Percentiles rank a stretch among this genome's conserved stretches.
Evolutionary conservation across 208 protist species (phyloP).

Genomic region (Acanthamoeba castellanii): DNA sequence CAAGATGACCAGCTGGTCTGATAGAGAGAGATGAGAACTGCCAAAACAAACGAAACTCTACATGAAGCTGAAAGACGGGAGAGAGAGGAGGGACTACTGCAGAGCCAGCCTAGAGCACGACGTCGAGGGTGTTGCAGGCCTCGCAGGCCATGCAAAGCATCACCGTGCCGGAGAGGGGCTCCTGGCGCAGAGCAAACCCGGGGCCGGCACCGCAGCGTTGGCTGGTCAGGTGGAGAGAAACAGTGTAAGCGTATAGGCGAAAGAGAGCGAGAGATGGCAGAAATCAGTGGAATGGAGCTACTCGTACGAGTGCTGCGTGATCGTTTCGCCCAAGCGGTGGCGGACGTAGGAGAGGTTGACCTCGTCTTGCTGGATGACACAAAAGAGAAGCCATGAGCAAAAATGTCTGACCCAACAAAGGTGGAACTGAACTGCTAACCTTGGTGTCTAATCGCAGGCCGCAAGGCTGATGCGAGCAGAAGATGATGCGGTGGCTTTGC

Average conservation of each 20-base stretch:
- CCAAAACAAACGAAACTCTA: neutral
- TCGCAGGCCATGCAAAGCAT: slow-evolving; percentile 51
- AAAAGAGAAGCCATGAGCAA: neutral
- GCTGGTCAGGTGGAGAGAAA: neutral
- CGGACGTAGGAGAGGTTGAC: slow-evolving; percentile 7
- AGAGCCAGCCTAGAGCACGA: neutral
- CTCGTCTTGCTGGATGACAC: neutral
- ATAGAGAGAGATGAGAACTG: too few relatives aligned
- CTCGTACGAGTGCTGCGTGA: slow-evolving; percentile 17
- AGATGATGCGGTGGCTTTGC: slow-evolving; percentile 15
- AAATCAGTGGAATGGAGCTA: too few relatives aligned
- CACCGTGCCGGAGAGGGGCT: neutral
- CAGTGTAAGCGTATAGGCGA: neutral
- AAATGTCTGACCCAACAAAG: too few relatives aligned
- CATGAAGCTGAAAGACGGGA: neutral
- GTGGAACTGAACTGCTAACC: neutral
- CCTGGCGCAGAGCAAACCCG: neutral
- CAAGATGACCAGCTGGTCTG: too few relatives aligned
- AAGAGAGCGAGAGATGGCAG: neutral
- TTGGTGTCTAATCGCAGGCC: slow-evolving; percentile 48
- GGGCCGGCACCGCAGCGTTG: neutral
- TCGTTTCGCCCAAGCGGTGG: neutral
- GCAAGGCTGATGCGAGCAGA: slow-evolving; percentile 21
- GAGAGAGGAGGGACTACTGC: neutral
- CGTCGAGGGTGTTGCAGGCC: neutral